Percentiles rank a stretch among this genome's conserved stretches.
These are phyloP conservation scores for Aphanocladium album DNA, from an alignment of 2,329 filamentous ascomycete species.

Conservation along the genomic window DNA sequence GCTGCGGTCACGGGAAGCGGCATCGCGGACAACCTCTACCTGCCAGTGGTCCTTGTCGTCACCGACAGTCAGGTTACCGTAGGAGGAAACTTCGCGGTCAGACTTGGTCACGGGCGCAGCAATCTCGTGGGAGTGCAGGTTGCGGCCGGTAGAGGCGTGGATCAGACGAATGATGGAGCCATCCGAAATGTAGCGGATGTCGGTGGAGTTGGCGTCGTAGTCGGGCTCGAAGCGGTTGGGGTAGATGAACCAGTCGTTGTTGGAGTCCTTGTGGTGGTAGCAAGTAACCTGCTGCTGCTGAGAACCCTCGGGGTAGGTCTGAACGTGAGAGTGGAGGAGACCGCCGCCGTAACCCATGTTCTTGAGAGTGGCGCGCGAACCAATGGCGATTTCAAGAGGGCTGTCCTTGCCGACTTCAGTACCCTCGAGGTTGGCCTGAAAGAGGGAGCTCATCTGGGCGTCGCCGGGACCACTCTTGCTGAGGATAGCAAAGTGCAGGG, in stretches of 20 bases:
- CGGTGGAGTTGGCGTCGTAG: slow-evolving; percentile 61
- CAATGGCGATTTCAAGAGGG: slow-evolving; percentile 83
- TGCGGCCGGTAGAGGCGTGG: slow-evolving; percentile 92
- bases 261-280: slow-evolving; percentile 99
- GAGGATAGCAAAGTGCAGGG: slow-evolving; percentile 87
- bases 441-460: slow-evolving; percentile 99
- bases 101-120: slow-evolving; percentile 83
- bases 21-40: slow-evolving; percentile 86
- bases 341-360: slow-evolving; percentile 99
- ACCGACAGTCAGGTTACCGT: slow-evolving; percentile 91
- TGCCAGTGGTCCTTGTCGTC: slow-evolving; percentile 98
- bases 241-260: slow-evolving; percentile 99
- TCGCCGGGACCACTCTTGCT: slow-evolving; percentile 93
- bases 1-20: slow-evolving; percentile 77
- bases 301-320: slow-evolving; percentile 93
- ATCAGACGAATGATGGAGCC: slow-evolving; percentile 78
- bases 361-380: slow-evolving; percentile 88
- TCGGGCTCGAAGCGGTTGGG: slow-evolving; percentile 76
- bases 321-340: slow-evolving; percentile 90
- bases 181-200: slow-evolving; percentile 72
- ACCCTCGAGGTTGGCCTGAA: slow-evolving; percentile 92
- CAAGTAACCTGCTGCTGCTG: slow-evolving; percentile 95
- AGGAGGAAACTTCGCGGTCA: slow-evolving; percentile 89
- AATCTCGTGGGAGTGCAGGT: slow-evolving; percentile 91
- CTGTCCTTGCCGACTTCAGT: slow-evolving; percentile 94